phyloP scores from a whole-genome alignment of 1,139 yeast species.

The Torulaspora pretoriensis region DNA sequence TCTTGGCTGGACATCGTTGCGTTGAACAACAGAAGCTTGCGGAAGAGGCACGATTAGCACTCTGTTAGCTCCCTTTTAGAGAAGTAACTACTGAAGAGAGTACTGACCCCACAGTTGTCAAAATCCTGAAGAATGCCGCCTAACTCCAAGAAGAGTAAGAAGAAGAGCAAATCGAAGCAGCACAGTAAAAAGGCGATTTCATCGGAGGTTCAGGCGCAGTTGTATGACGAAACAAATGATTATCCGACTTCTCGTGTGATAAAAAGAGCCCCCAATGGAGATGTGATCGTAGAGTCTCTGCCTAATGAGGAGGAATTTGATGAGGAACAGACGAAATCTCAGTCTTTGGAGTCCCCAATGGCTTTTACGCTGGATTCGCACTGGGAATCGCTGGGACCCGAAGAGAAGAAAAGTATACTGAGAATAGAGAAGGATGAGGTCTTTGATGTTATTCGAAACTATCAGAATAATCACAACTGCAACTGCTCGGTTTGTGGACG shows the following conservation, averaged over 20 bases:
- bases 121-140: conserved; percentile 23
- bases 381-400: conserved; percentile 65
- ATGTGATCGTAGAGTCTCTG: conserved; percentile 54
- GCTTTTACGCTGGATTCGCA: conserved; percentile 37
- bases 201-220: conserved; percentile 39
- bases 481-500: conserved; percentile 80
- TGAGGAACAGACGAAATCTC: conserved; percentile 42
- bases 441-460: conserved; percentile 57
- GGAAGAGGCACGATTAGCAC: neutral
- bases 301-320: conserved; percentile 16
- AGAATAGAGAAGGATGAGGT: conserved; percentile 69
- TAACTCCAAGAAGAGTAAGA: conserved; percentile 29
- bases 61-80: neutral
- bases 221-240: conserved; percentile 55
- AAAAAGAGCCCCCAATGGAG: conserved; percentile 70
- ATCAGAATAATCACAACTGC: conserved; percentile 52
- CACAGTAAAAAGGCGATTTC: conserved; percentile 12
- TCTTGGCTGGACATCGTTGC: neutral
- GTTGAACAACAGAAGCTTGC: neutral
- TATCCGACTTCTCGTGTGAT: conserved; percentile 72
- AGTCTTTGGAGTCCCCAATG: conserved; percentile 28
- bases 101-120: neutral
- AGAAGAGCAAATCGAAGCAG: conserved; percentile 29
- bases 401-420: conserved; percentile 59
- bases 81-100: neutral